Percentiles rank a stretch among this genome's conserved stretches.
These are phyloP conservation scores for Cyclotella sp. DNA, from an alignment of 108 stramenopile species.

Conservation along the genomic window DNA sequence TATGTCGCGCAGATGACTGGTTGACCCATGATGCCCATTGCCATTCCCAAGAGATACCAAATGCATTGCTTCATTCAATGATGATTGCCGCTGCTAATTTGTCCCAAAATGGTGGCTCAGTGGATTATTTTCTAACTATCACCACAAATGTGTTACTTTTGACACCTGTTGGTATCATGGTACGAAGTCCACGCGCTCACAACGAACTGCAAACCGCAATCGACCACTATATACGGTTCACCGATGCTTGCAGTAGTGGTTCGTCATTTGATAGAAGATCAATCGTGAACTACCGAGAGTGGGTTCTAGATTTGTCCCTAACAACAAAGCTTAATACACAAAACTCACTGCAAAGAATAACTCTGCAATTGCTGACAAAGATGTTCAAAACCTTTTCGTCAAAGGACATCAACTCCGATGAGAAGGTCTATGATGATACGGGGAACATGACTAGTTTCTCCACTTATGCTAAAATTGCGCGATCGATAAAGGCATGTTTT, in stretches of 20 bases:
- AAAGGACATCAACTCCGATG: not conserved
- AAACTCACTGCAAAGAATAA: not conserved
- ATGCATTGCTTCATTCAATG: constrained; percentile 25
- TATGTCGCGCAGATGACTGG: constrained; percentile 20
- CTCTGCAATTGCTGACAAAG: constrained; percentile 22
- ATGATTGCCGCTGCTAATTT: not conserved
- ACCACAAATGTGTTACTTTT: constrained; percentile 14
- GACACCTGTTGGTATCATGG: constrained; percentile 18
- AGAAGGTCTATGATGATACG: constrained; percentile 20
- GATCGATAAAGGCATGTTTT: constrained; percentile 28
- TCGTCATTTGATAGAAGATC: not conserved
- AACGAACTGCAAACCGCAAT: constrained; percentile 24
- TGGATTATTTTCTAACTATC: constrained; percentile 11
- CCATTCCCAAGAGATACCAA: constrained; percentile 4
- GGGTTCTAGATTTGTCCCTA: constrained; percentile 16
- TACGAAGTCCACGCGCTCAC: not conserved
- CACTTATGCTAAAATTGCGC: constrained; percentile 21
- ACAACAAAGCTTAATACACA: constrained; percentile 1
- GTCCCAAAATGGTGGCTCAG: not conserved
- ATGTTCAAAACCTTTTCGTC: constrained; percentile 30
- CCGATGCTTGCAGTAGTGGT: not conserved
- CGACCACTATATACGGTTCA: constrained; percentile 7
- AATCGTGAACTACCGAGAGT: constrained; percentile 31
- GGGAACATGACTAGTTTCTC: constrained; percentile 26
- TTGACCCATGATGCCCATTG: constrained; percentile 19